Conservation (phyloP, 1,284 basidiomycete species). For the Cryptococcus jaspeensis region DNA sequence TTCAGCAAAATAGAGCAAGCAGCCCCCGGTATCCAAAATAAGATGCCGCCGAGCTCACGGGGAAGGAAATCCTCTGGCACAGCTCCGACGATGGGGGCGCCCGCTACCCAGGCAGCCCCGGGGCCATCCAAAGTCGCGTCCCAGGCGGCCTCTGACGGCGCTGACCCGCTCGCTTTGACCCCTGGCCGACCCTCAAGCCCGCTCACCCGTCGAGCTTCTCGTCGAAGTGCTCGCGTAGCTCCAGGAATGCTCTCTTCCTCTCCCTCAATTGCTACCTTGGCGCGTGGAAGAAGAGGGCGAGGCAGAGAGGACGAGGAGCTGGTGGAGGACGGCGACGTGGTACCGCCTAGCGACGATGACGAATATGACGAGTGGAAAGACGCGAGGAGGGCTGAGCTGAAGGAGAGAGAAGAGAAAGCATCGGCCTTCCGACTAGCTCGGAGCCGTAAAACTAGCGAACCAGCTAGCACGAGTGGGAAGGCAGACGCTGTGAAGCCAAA, state of each 20-base stretch:
- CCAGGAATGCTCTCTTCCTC: background rate
- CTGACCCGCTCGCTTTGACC: background rate
- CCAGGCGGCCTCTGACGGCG: background rate
- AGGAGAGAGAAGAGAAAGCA: background rate
- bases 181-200: background rate
- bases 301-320: slow-evolving; percentile 10
- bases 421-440: background rate
- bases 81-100: no score
- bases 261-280: background rate
- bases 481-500: slow-evolving; percentile 1
- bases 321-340: slow-evolving; percentile 14
- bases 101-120: no score
- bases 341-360: slow-evolving; percentile 44
- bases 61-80: no score
- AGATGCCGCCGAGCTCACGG: no score
- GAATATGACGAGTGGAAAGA: slow-evolving; percentile 43
- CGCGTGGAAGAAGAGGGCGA: slow-evolving; percentile 4
- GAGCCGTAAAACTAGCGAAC: background rate
- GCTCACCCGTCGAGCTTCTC: no score
- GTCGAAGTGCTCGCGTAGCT: no score
- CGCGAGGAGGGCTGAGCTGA: slow-evolving; percentile 1
- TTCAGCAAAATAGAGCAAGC: no score
- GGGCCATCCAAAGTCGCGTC: no score
- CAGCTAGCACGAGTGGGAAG: background rate
- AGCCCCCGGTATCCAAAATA: no score